Percentiles rank a stretch among this genome's conserved stretches.
Evolutionary conservation across 495 filamentous ascomycete genomes (phyloP).

Genomic region (Penicillium cataractarum): DNA sequence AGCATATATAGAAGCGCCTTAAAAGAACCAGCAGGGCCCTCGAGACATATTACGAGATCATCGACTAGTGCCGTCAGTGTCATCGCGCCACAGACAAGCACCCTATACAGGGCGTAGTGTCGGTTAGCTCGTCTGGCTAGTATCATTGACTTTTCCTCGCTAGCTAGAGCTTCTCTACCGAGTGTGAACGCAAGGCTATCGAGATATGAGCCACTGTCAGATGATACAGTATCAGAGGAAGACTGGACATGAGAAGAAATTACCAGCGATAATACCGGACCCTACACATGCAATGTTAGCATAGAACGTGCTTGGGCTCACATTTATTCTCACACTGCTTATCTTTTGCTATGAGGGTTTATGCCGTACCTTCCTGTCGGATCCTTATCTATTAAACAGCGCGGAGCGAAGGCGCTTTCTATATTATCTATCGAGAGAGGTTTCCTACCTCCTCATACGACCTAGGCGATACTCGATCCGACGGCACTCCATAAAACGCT

Average conservation of each 20-base stretch:
- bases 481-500: background rate
- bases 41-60: background rate
- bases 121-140: background rate
- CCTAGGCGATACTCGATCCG: background rate
- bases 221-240: background rate
- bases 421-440: background rate
- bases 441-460: background rate
- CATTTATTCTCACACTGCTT: background rate
- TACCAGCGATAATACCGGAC: background rate
- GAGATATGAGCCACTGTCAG: background rate
- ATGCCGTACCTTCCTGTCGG: constrained; percentile 1
- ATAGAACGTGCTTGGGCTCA: background rate
- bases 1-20: background rate
- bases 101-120: background rate
- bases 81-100: background rate
- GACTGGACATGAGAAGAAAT: background rate
- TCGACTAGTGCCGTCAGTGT: background rate
- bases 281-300: constrained; percentile 1
- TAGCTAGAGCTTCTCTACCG: background rate
- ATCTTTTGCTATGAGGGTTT: background rate
- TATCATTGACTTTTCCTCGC: background rate
- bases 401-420: background rate
- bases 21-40: background rate
- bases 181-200: background rate
- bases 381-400: background rate